These are phyloP conservation scores for Colletotrichum sp. DNA, from an alignment of 2,329 filamentous ascomycete genomes.

Conservation along the genomic window DNA sequence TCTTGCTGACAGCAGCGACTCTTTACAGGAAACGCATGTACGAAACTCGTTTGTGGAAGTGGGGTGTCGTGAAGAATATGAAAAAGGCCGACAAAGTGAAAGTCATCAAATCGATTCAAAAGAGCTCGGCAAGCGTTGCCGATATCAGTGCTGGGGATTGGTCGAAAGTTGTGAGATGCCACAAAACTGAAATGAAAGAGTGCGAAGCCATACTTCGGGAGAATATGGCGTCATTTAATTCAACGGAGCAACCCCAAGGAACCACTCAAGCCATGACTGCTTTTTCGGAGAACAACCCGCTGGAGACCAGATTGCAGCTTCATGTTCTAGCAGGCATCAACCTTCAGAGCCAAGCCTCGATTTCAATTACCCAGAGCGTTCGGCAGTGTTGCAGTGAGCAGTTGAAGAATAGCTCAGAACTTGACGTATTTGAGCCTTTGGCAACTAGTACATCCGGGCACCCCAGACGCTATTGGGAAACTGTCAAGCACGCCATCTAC, in stretches of 20 bases:
- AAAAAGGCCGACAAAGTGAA: neutral
- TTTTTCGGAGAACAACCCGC: neutral
- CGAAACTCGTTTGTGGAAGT: neutral
- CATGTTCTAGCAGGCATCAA: neutral
- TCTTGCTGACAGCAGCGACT: accelerated
- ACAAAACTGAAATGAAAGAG: neutral
- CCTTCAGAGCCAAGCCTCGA: neutral
- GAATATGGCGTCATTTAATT: neutral
- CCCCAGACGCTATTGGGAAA: neutral
- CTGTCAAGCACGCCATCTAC: neutral
- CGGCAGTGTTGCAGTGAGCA: neutral
- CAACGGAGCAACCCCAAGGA: neutral
- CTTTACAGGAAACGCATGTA: neutral
- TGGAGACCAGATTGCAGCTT: accelerated
- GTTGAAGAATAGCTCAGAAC: accelerated
- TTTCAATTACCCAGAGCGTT: accelerated
- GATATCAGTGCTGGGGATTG: neutral
- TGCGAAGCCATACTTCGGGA: neutral
- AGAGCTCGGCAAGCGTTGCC: neutral
- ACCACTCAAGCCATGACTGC: neutral
- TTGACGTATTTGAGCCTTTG: neutral
- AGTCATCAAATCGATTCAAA: neutral
- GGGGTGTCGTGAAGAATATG: neutral
- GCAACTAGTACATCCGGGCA: accelerated
- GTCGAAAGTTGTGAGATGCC: neutral